Base-by-base conservation (phyloP, 768 basidiomycete species). In the Leccinum subtestaceum region DNA sequence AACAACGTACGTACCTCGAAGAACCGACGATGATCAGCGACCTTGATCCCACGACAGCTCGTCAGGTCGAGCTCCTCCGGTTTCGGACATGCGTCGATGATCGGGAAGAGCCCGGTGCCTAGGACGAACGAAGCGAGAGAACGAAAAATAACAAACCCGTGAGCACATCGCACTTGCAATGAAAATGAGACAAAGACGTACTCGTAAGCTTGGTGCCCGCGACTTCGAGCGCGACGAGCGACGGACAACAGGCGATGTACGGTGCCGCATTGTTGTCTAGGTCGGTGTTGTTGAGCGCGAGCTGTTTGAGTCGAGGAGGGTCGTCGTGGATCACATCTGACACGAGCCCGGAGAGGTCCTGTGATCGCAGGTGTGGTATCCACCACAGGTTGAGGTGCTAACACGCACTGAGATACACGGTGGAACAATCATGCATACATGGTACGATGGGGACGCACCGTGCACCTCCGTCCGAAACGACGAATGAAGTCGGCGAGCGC, bases 281-380 rank as follows among this genome's bases (percentile, higher is more conserved):
- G 2, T 77, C 71, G 0, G 87, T 88, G 60, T 84, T 82, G 65
- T 83, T 87, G 36, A 90, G 71, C 13, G 77, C 72, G 7, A 90
- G 76, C 4, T 73, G 76, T 56, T 80, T 75, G 11, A 89, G 67
- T 12, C 65, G 70, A 2, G 84, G 74, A 5, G 73, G 63, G 4
- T 15, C 47, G 23, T 66, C 58, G 12, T 60, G 23, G 32, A 23
- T 46, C 3, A 57, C 50, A 23, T 64, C 60, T 1, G 64, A 62
- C n/a, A 80, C 54, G 9, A 90, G 71, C 1, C 82, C 81, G 11
- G 70, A 75, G 9, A 90, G 71, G 65, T 85, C 79, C 4, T 65
- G 66, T 2, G 87, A 85, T 29, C 75, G 77, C 31, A 90, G 70
- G 40, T 71, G 69, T 15, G 79, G 17, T 38, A 89, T 75, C 2